A percentile compares a stretch with the other conserved stretches of the same genome.
Evolutionary conservation across 202 grass and related monocot genomes (phyloP).

Genomic region (Digitaria exilis): DNA sequence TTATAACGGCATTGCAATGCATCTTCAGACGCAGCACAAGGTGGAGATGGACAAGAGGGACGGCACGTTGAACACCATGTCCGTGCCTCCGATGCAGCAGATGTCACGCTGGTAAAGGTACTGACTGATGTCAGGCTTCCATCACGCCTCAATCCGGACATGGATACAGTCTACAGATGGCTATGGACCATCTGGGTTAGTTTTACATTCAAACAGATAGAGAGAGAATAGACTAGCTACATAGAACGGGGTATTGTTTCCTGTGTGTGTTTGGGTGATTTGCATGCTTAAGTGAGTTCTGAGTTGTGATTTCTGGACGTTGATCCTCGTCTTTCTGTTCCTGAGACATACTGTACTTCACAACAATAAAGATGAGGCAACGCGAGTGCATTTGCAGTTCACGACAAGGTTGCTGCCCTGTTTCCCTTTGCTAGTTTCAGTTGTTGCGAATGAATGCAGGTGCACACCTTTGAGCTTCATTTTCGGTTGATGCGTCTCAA

Average conservation of each 20-base stretch:
- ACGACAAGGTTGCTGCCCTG: background rate
- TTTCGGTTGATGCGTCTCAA: background rate
- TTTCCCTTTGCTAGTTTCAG: background rate
- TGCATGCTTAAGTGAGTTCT: background rate
- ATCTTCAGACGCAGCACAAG: conserved; percentile 82
- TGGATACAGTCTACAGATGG: background rate
- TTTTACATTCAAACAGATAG: too few species aligned
- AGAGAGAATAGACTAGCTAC: conserved; percentile 27
- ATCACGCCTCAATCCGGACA: conserved; percentile 50
- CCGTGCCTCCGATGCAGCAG: conserved; percentile 74
- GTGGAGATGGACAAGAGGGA: conserved; percentile 93
- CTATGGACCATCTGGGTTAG: background rate
- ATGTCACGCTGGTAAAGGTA: conserved; percentile 60
- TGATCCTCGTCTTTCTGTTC: background rate
- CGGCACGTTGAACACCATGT: conserved; percentile 66
- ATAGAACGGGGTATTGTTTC: background rate
- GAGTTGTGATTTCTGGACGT: background rate
- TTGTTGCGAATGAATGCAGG: background rate
- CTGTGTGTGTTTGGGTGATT: background rate
- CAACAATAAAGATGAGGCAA: background rate
- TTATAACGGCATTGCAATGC: background rate
- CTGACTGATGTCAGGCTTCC: conserved; percentile 6
- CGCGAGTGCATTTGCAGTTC: background rate
- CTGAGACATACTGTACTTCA: background rate
- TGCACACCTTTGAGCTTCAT: background rate